phyloP scores from a whole-genome alignment of 495 filamentous ascomycete species.

The Neurospora sp. region DNA sequence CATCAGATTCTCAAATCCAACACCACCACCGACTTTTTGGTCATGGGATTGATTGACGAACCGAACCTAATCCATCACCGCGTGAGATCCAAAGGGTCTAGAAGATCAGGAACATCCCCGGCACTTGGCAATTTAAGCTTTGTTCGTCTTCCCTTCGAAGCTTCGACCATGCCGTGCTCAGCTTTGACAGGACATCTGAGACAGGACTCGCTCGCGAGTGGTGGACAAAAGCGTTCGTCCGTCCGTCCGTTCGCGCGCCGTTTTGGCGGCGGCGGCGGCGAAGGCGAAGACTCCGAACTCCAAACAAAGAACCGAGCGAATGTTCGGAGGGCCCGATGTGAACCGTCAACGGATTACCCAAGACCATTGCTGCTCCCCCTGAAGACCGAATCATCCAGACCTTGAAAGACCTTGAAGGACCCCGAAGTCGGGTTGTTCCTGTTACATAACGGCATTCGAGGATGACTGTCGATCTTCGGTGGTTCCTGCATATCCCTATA shows the following conservation, averaged over 20 bases:
- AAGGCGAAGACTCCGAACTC: not conserved
- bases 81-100: not conserved
- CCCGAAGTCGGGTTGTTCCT: not conserved
- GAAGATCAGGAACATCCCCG: not conserved
- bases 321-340: not conserved
- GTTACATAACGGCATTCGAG: not conserved
- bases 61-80: not conserved
- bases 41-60: not conserved
- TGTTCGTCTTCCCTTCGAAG: not conserved
- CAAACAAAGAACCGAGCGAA: not conserved
- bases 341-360: not conserved
- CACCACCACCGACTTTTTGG: not conserved
- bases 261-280: not conserved
- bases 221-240: not conserved
- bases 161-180: not conserved
- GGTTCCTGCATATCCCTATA: not conserved
- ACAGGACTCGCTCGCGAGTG: not conserved
- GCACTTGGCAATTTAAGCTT: not conserved
- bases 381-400: not conserved
- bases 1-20: not conserved
- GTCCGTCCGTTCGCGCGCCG: not conserved
- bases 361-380: not conserved
- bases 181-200: not conserved
- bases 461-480: not conserved
- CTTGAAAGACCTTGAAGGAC: not conserved